Evolutionary conservation across 2,329 filamentous ascomycete genomes (phyloP), one percentile per base, ranked within the genome.

Genomic region (Parasarocladium wereldwijsianum): DNA sequence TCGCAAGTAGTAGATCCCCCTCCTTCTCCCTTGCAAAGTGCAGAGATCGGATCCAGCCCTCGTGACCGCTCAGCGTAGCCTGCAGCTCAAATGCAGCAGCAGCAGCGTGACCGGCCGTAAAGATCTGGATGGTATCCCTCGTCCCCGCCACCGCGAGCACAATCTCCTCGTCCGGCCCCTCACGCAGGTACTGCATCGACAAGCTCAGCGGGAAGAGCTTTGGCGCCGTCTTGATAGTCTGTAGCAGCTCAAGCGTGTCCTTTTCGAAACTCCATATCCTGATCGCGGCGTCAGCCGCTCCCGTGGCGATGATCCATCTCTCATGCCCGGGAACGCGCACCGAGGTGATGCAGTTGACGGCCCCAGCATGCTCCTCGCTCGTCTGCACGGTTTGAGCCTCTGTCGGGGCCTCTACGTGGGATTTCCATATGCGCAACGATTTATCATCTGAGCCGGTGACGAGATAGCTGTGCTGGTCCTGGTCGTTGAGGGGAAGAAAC

Each of bases 41-140:
- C 9, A 98, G 62, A 10, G 84, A 87, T 27, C 87, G 68, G 26
- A 98, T 74, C 90, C 90, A 98, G 33, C 82, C 87, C 54, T 98
- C 90, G 44, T 98, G 90, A 4, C 90, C 90, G 1, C 73, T 67
- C 13, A 98, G 65, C 0, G 76, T 86, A 9, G 85, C 80, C 36
- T 80, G 76, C 6, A 80, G 64, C 17, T 65, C 61, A 42, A 93
- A 93, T 8, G 17, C 23, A n/a, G 16, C 42, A 6, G 50, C 42
- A 11, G 42, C 32, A 6, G 49, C 43, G 19, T 59, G 45, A 5
- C 66, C 57, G 2, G 76, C 62, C 21, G 77, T 68, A 40, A 80
- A 87, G 8, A 96, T 62, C 42, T 94, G 85, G 26, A 98, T 70
- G n/a, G 63, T 68, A 33, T 76, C 77, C 35, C 70, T 76, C 3